Evolutionary conservation across 495 filamentous ascomycete genomes (phyloP).

Genomic region (Penicillium simplicissimum): DNA sequence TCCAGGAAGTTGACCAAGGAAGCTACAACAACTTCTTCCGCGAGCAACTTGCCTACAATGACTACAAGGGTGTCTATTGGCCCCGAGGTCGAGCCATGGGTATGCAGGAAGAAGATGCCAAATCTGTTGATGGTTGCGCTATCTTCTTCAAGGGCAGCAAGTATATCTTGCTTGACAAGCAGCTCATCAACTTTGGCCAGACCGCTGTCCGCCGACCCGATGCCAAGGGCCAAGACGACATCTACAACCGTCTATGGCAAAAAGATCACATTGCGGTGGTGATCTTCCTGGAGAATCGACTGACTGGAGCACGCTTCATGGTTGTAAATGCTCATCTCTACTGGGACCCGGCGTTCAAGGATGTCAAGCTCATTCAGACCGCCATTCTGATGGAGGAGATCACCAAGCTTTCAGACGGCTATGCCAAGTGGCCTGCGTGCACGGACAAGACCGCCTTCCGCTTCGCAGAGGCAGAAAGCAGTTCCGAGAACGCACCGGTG

Average conservation of each 20-base stretch:
- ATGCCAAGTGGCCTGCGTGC: slow-evolving; percentile 70
- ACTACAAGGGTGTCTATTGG: slow-evolving; percentile 92
- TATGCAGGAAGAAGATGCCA: slow-evolving; percentile 85
- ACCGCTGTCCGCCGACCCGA: slow-evolving; percentile 89
- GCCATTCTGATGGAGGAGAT: slow-evolving; percentile 92
- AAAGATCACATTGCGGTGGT: slow-evolving; percentile 93
- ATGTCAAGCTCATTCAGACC: slow-evolving; percentile 93
- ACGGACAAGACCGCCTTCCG: slow-evolving; percentile 77
- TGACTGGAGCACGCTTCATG: slow-evolving; percentile 84
- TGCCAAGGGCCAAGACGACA: slow-evolving; percentile 92
- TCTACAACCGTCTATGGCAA: slow-evolving; percentile 97
- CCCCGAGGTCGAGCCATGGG: slow-evolving; percentile 83
- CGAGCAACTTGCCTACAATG: slow-evolving; percentile 74
- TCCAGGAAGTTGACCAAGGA: slow-evolving; percentile 90
- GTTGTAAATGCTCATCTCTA: slow-evolving; percentile 91
- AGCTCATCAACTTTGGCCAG: slow-evolving; percentile 87
- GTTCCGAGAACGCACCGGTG: slow-evolving; percentile 49
- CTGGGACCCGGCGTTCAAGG: slow-evolving; percentile 86
- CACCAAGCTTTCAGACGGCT: slow-evolving; percentile 78
- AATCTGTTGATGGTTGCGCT: slow-evolving; percentile 88
- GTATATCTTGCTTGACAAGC: slow-evolving; percentile 90
- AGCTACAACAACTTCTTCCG: slow-evolving; percentile 88
- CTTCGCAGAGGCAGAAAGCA: slow-evolving; percentile 59
- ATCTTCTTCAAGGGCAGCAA: slow-evolving; percentile 93
- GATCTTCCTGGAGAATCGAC: slow-evolving; percentile 85